Percentiles rank a stretch among this genome's conserved stretches.
phyloP scores from a whole-genome alignment of 176 grass and related monocot genomes.

The Carex myosuroides region DNA sequence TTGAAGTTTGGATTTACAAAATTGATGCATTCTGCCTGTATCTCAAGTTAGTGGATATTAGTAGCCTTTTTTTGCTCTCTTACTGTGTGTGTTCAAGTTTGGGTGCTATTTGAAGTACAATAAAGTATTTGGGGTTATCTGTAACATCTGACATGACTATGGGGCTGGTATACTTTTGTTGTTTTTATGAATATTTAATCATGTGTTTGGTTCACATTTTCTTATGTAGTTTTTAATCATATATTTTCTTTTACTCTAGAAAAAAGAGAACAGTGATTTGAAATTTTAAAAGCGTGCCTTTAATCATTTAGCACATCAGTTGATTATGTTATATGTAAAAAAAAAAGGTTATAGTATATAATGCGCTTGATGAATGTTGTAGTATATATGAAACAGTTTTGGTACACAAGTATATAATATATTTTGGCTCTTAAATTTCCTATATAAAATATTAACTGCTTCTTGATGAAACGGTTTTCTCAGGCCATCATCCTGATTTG shows the following conservation, averaged over 20 bases:
- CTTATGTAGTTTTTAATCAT: neutral
- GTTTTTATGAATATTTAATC: neutral
- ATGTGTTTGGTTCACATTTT: neutral
- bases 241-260: neutral
- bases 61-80: neutral
- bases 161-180: neutral
- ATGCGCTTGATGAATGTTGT: neutral
- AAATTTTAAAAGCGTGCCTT: neutral
- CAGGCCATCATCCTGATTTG: slow-evolving; percentile 98
- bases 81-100: neutral
- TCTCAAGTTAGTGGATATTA: neutral
- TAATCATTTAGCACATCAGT: neutral
- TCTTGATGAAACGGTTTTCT: neutral
- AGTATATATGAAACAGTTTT: neutral
- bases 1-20: neutral
- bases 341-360: too few relatives aligned
- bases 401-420: neutral
- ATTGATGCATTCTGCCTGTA: neutral
- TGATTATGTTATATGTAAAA: neutral
- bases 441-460: neutral
- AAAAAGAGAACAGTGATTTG: neutral
- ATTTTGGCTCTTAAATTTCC: neutral
- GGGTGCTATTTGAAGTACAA: neutral
- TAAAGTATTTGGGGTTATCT: neutral
- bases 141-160: neutral